These are phyloP conservation scores for Pezicula rhizophila DNA, from an alignment of 2,329 filamentous ascomycete genomes.

Conservation along the genomic window DNA sequence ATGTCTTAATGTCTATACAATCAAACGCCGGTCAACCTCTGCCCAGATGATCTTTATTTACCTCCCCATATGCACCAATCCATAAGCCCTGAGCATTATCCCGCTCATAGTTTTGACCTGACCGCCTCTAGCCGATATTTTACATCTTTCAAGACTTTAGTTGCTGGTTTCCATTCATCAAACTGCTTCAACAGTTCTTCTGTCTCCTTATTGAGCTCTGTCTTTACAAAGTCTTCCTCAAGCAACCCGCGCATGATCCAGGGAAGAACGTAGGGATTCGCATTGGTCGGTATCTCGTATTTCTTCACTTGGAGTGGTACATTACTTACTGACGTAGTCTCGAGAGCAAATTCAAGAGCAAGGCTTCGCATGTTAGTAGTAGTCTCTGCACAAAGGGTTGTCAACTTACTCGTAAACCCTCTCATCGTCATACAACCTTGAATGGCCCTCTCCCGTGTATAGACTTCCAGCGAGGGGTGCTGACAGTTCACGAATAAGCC, in stretches of 20 bases:
- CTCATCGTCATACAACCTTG: constrained; percentile 83
- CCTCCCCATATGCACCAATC: neutral
- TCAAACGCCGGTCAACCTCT: neutral
- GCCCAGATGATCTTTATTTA: neutral
- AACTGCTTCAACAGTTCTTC: constrained; percentile 77
- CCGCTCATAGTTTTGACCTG: constrained; percentile 62
- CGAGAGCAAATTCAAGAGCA: constrained; percentile 65
- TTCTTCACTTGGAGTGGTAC: constrained; percentile 45
- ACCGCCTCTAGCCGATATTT: constrained; percentile 92
- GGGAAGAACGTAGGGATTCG: constrained; percentile 85
- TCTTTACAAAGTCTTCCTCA: constrained; percentile 86
- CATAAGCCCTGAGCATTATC: neutral
- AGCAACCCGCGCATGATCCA: constrained; percentile 93
- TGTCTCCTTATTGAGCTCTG: constrained; percentile 71
- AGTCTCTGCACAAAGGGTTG: neutral
- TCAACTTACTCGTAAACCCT: constrained; percentile 67
- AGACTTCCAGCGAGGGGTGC: constrained; percentile 83
- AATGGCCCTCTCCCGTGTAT: constrained; percentile 90
- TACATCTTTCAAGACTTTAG: constrained; percentile 90
- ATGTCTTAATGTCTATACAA: neutral
- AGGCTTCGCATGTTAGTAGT: constrained; percentile 37
- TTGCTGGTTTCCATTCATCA: constrained; percentile 86
- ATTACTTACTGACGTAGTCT: constrained; percentile 54
- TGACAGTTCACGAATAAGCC: constrained; percentile 84
- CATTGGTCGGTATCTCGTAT: constrained; percentile 40